Base-by-base conservation (phyloP, 176 grass and related monocot species). In the Avena atlantica region DNA sequence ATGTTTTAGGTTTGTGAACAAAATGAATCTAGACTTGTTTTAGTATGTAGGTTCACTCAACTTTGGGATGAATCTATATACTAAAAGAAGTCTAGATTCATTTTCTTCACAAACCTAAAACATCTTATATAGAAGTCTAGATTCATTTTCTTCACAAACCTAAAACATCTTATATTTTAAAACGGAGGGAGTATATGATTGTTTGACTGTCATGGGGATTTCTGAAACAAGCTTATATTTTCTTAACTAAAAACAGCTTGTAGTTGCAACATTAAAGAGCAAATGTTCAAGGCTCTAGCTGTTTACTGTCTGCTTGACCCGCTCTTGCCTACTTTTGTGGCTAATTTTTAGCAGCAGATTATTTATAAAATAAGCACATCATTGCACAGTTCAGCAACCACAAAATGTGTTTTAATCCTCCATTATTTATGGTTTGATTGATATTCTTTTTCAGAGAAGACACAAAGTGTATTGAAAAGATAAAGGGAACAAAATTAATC, bases 211-310 rank as follows among this genome's bases (percentile, higher is more conserved):
- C 57, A 15, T 42, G 9, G 11, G 49, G n/a, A 83, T 69, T 63
- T 88, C 48, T 36, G 7, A 74, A 87, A 75, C 21, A 51, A 16
- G 9, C 36, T n/a, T 71, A 20, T 71, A 71, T 74, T 74, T 74
- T 52, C 47, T 75, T 75, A 23, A 75, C 21, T 51, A 16, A 51
- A 45, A 72, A 48, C 19, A 59, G 9, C 10, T 59, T 70, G 40
- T 80, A 50, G 16, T 50, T 72, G 65, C 36, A 62, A 47, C 55
- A 31, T 37, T 6, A 62, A 71, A 20, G n/a, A 72, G 21, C 47
- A 71, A 76, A 76, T 17, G 14, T 76, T 52, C 23, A 76, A 76
- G 21, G 21, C 23, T 75, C 23, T 48, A 48, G 45, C 45, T 48
- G 45, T 48, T 48, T 48, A 48, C 45, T 51, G 49, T 51, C 13